These are phyloP conservation scores for Penicillium ochrochloron DNA, from an alignment of 495 filamentous ascomycete genomes.

Conservation along the genomic window DNA sequence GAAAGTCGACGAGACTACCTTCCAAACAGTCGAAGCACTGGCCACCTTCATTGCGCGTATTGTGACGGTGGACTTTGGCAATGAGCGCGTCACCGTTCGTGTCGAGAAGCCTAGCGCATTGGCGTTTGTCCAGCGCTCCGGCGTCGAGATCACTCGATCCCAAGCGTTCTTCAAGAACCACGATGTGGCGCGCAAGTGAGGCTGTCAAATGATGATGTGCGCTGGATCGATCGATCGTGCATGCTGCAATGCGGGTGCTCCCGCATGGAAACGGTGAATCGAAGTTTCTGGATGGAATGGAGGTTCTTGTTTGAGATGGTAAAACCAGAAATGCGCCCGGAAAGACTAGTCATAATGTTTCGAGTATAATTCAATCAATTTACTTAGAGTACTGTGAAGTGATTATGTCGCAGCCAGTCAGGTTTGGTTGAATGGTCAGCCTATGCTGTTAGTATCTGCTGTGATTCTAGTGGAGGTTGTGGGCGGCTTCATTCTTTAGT, in stretches of 20 bases:
- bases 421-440: not conserved
- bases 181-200: conserved; percentile 21
- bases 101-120: conserved; percentile 64
- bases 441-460: not conserved
- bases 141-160: conserved; percentile 59
- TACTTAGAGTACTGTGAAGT: not conserved
- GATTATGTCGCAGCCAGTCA: not conserved
- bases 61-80: conserved; percentile 55
- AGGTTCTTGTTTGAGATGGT: not conserved
- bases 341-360: not conserved
- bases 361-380: not conserved
- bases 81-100: conserved; percentile 55
- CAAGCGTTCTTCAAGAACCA: conserved; percentile 50
- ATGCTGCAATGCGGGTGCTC: conserved; percentile 5
- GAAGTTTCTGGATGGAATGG: conserved; percentile 2
- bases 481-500: not conserved
- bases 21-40: conserved; percentile 61
- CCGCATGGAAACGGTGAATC: not conserved
- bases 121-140: conserved; percentile 58
- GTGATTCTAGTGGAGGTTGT: not conserved
- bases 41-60: conserved; percentile 58
- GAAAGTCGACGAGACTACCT: conserved; percentile 57
- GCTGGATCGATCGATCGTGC: conserved; percentile 5
- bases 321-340: not conserved
- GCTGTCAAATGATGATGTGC: not conserved